These are phyloP conservation scores for Incumbomyces delicatus DNA, from an alignment of 2,329 filamentous ascomycete species.

Conservation along the genomic window DNA sequence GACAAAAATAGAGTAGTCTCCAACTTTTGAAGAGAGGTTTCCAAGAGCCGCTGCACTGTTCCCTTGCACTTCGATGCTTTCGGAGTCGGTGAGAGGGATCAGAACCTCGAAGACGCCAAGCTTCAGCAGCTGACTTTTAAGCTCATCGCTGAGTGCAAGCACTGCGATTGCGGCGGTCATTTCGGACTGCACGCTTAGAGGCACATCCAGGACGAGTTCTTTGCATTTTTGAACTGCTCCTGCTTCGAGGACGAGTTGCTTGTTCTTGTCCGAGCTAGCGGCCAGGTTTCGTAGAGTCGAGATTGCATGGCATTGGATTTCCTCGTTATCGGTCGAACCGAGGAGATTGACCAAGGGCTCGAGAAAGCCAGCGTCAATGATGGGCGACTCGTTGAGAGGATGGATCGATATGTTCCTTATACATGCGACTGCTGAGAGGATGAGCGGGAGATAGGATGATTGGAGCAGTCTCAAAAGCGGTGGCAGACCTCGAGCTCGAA, in stretches of 20 bases:
- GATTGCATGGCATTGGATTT: conserved; percentile 97
- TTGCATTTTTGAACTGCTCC: conserved; percentile 98
- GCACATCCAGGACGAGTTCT: conserved; percentile 85
- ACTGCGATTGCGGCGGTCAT: conserved; percentile 99
- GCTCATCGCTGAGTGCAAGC: conserved; percentile 84
- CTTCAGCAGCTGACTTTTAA: conserved; percentile 83
- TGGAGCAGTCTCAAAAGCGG: conserved; percentile 83
- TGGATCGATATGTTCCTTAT: conserved; percentile 99
- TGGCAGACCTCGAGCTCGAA: conserved; percentile 73
- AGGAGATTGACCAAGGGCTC: conserved; percentile 88
- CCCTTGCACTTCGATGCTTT: conserved; percentile 95
- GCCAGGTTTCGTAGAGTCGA: conserved; percentile 92
- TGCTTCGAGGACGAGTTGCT: conserved; percentile 91
- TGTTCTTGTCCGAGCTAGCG: conserved; percentile 94
- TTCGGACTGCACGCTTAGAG: conserved; percentile 89
- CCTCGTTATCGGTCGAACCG: conserved; percentile 92
- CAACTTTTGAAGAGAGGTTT: conserved; percentile 95
- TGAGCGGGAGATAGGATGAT: conserved; percentile 89
- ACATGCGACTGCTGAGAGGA: conserved; percentile 91
- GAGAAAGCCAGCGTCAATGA: conserved; percentile 94
- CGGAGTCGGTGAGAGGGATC: conserved; percentile 87
- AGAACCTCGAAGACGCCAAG: conserved; percentile 93
- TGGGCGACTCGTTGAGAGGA: conserved; percentile 92
- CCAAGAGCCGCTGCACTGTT: conserved; percentile 94
- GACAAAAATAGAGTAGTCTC: conserved; percentile 92